Conservation (phyloP, 1,284 basidiomycete genomes). For the Boletus semigastroideus region DNA sequence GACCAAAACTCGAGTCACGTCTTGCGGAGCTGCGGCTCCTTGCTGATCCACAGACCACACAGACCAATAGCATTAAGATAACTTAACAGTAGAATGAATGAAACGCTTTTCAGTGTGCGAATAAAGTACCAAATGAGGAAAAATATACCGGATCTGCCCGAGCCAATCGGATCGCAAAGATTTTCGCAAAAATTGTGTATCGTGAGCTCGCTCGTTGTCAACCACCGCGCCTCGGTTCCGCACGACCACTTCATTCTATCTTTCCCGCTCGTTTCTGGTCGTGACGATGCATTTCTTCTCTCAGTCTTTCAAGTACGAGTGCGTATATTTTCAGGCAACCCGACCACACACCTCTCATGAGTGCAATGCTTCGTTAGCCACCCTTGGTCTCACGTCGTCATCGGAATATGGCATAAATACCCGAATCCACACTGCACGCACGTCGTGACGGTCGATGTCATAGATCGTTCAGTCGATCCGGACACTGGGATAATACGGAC, state of each 20-base stretch:
- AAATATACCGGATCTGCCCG: constrained; percentile 21
- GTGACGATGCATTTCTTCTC: constrained; percentile 72
- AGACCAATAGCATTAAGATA: neutral
- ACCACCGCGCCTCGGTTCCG: constrained; percentile 15
- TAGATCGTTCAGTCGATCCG: constrained; percentile 82
- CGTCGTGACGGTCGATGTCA: constrained; percentile 87
- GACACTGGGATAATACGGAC: constrained; percentile 86
- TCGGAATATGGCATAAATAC: constrained; percentile 94
- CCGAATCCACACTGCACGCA: constrained; percentile 92
- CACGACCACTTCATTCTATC: constrained; percentile 26
- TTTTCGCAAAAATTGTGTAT: constrained; percentile 12
- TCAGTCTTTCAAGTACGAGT: constrained; percentile 74
- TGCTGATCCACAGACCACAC: constrained; percentile 13
- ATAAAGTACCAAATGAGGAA: neutral
- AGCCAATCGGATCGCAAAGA: constrained; percentile 31
- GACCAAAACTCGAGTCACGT: constrained; percentile 79
- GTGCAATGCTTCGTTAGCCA: constrained; percentile 52
- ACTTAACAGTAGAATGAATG: too few species aligned
- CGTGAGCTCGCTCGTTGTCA: constrained; percentile 7
- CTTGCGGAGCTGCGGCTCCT: constrained; percentile 61
- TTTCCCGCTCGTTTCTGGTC: constrained; percentile 11
- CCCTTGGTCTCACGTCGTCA: constrained; percentile 83
- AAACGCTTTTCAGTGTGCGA: constrained; percentile 4
- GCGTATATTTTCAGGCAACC: constrained; percentile 29
- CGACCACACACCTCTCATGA: constrained; percentile 17